Evolutionary conservation across 495 filamentous ascomycete species (phyloP).

Genomic region (Talaromyces proteolyticus): DNA sequence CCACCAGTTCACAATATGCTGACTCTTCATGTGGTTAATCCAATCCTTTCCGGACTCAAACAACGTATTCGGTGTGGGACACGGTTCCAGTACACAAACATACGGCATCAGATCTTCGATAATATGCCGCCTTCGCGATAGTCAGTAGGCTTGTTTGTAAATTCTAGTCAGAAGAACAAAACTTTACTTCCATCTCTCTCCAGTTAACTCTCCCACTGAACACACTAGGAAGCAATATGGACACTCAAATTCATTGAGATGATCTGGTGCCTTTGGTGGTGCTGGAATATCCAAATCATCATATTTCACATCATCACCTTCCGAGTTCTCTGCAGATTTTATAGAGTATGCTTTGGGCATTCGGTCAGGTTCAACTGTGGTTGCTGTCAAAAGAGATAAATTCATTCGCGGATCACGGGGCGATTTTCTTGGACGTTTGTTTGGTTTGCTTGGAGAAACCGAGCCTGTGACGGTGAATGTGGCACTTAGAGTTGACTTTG

Average conservation of each 20-base stretch:
- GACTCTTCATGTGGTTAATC: constrained; percentile 14
- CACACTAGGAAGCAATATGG: constrained; percentile 21
- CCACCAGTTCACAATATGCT: not conserved
- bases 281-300: not conserved
- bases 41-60: constrained; percentile 18
- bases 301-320: not conserved
- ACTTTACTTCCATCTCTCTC: not conserved
- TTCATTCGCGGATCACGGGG: not conserved
- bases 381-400: not conserved
- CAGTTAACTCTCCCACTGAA: not conserved
- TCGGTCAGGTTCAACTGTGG: not conserved
- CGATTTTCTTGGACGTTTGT: not conserved
- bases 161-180: not conserved
- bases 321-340: not conserved
- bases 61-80: constrained; percentile 13
- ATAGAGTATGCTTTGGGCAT: not conserved
- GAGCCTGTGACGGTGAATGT: not conserved
- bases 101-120: constrained; percentile 25
- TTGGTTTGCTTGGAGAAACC: not conserved
- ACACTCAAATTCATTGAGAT: constrained; percentile 15
- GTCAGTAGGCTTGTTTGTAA: not conserved
- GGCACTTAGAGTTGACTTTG: not conserved
- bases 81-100: constrained; percentile 13
- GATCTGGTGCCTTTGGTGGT: constrained; percentile 7
- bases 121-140: constrained; percentile 19